A percentile compares a stretch with the other conserved stretches of the same genome.
Conservation (phyloP, 2,329 filamentous ascomycete species). For the Arthrinium puccinioides region DNA sequence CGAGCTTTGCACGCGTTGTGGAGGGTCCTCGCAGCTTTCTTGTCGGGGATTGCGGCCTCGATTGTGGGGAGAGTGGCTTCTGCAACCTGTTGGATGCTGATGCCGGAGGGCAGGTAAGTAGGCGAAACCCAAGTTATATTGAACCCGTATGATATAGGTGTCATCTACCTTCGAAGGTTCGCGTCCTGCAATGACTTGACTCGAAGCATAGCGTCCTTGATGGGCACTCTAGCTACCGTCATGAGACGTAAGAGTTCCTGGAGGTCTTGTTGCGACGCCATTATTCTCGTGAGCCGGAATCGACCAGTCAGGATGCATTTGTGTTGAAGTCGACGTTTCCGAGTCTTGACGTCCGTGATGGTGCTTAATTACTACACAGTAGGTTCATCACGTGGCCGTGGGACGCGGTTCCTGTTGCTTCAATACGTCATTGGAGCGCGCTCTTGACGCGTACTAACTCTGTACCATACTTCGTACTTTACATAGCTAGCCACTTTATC, state of each 20-base stretch:
- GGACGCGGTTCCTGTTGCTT: no score
- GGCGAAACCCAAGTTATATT: no score
- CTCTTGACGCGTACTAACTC: no score
- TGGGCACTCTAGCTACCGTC: slow-evolving; percentile 49
- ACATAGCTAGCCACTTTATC: no score
- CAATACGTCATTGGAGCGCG: no score
- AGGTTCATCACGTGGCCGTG: no score
- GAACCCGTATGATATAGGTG: background rate
- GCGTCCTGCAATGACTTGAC: slow-evolving; percentile 49
- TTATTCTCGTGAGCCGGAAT: no score
- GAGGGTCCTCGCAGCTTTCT: slow-evolving; percentile 41
- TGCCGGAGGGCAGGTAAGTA: background rate
- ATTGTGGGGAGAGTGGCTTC: slow-evolving; percentile 37
- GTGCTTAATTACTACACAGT: no score
- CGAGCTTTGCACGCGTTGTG: slow-evolving; percentile 48
- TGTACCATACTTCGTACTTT: no score
- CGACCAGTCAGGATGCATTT: no score
- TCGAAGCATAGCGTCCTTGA: slow-evolving; percentile 52
- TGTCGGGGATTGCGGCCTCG: slow-evolving; percentile 38
- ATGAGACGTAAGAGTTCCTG: slow-evolving; percentile 55
- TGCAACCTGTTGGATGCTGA: slow-evolving; percentile 48
- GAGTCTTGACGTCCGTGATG: no score
- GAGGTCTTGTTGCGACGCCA: slow-evolving; percentile 51
- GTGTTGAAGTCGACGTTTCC: no score
- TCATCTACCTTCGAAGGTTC: slow-evolving; percentile 47